Conservation (phyloP, 1,139 yeast genomes). For the Hanseniaspora gamundiae region DNA sequence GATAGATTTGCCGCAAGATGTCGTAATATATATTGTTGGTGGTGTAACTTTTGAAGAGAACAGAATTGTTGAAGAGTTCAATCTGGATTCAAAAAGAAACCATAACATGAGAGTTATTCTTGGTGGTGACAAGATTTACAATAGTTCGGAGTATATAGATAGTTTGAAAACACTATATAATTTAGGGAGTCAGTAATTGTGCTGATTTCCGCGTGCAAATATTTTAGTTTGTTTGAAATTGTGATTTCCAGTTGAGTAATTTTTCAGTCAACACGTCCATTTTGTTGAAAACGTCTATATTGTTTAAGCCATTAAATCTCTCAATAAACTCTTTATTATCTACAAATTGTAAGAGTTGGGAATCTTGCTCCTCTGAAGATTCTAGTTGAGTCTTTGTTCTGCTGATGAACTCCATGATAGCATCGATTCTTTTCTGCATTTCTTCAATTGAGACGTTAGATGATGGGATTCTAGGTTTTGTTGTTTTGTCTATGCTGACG, state of each 20-base stretch:
- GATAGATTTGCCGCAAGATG: slow-evolving; percentile 48
- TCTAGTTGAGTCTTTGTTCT: slow-evolving; percentile 73
- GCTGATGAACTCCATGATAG: slow-evolving; percentile 81
- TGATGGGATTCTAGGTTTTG: slow-evolving; percentile 74
- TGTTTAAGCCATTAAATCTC: slow-evolving; percentile 24
- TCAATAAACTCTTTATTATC: slow-evolving; percentile 29
- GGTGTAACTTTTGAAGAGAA: slow-evolving; percentile 93
- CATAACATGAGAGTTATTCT: slow-evolving; percentile 45
- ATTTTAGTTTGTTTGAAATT: slow-evolving; percentile 27
- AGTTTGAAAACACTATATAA: slow-evolving; percentile 1
- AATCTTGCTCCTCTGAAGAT: slow-evolving; percentile 50
- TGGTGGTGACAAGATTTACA: slow-evolving; percentile 68
- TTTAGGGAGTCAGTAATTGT: not conserved
- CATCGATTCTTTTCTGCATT: slow-evolving; percentile 77
- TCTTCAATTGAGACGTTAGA: slow-evolving; percentile 64
- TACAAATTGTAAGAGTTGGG: slow-evolving; percentile 34
- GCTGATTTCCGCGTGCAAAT: not conserved
- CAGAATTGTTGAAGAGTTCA: slow-evolving; percentile 63
- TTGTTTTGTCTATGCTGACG: slow-evolving; percentile 44
- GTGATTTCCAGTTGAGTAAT: slow-evolving; percentile 66
- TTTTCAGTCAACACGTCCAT: slow-evolving; percentile 18
- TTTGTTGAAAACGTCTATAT: slow-evolving; percentile 13
- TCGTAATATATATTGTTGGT: slow-evolving; percentile 73
- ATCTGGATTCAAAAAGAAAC: slow-evolving; percentile 29
- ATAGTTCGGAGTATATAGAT: slow-evolving; percentile 44